A percentile compares a stretch with the other conserved stretches of the same genome.
These are phyloP conservation scores for Eucalyptus regnans DNA, from an alignment of 345 rosid species.

Conservation along the genomic window DNA sequence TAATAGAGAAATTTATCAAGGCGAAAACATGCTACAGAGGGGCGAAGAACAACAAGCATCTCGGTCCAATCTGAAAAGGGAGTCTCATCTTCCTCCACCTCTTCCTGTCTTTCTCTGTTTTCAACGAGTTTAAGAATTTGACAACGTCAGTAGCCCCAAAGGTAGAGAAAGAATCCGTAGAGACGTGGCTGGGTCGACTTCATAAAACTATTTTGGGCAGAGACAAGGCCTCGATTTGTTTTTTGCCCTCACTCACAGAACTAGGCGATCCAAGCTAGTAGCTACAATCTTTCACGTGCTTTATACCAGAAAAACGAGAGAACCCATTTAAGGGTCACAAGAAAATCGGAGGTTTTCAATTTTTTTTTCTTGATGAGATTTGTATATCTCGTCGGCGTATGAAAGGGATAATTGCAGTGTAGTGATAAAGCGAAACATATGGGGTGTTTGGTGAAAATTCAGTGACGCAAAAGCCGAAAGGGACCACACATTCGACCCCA, in stretches of 20 bases:
- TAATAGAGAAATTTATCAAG: neutral
- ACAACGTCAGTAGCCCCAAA: neutral
- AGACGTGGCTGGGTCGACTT: neutral
- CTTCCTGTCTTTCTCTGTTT: neutral
- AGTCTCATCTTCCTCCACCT: neutral
- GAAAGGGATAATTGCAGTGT: neutral
- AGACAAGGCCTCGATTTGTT: neutral
- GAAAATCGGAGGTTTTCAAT: neutral
- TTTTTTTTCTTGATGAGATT: neutral
- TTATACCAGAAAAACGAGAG: neutral
- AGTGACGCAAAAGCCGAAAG: neutral
- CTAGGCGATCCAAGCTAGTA: neutral
- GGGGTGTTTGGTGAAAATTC: neutral
- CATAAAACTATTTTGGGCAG: neutral
- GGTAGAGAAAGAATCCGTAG: neutral
- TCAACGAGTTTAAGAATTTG: neutral
- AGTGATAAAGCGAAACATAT: neutral
- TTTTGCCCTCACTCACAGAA: neutral
- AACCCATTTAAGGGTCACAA: neutral
- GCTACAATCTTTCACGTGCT: neutral
- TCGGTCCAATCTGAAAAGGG: neutral
- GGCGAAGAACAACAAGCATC: neutral
- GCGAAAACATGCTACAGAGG: neutral
- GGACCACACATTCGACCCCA: neutral
- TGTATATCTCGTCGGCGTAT: neutral